phyloP scores from a whole-genome alignment of 129 eudicot genomes.

The Tagetes patula region DNA sequence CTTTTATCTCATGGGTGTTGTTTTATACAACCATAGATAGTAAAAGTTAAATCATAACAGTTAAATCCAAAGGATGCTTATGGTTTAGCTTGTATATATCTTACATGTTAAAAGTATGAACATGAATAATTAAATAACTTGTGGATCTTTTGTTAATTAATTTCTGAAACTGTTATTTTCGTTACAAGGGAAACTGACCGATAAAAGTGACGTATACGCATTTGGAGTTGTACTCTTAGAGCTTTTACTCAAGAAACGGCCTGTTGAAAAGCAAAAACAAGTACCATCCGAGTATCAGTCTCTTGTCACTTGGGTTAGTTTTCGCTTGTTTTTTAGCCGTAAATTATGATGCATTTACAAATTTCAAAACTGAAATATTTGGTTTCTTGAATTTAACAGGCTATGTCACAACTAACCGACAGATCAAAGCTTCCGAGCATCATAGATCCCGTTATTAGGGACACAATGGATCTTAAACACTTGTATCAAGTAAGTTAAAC shows the following conservation, averaged over 20 bases:
- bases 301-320: slow-evolving; percentile 76
- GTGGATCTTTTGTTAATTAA: background rate
- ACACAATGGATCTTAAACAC: slow-evolving; percentile 90
- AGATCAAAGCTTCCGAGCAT: slow-evolving; percentile 66
- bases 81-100: background rate
- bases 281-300: slow-evolving; percentile 75
- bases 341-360: background rate
- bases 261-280: slow-evolving; percentile 63
- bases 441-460: slow-evolving; percentile 71
- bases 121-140: background rate
- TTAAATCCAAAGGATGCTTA: background rate
- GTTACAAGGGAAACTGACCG: slow-evolving; percentile 59
- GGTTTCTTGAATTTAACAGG: slow-evolving; percentile 47
- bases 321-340: background rate
- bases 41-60: background rate
- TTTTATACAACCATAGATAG: background rate
- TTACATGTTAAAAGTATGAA: background rate
- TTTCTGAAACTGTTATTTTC: background rate
- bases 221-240: slow-evolving; percentile 78
- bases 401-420: slow-evolving; percentile 81
- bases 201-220: slow-evolving; percentile 74
- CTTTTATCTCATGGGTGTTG: background rate
- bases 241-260: slow-evolving; percentile 65
- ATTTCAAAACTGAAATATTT: background rate
- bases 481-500: slow-evolving; percentile 62